A percentile compares a stretch with the other conserved stretches of the same genome.
These are phyloP conservation scores for Hypoxylon lienhwacheense DNA, from an alignment of 495 filamentous ascomycete genomes.

Conservation along the genomic window DNA sequence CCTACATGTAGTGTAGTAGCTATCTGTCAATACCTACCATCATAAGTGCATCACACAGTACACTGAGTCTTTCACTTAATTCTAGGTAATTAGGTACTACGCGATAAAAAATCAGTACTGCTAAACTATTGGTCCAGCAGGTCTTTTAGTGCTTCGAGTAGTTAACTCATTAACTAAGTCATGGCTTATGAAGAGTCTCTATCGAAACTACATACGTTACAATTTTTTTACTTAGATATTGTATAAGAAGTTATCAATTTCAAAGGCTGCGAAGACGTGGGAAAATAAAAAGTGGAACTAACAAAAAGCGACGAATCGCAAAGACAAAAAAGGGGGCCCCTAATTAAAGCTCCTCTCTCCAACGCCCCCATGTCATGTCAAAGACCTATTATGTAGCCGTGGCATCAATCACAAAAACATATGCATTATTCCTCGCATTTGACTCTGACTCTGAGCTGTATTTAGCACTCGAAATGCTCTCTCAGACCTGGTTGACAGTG, in stretches of 20 bases:
- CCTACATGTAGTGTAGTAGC: too few species aligned
- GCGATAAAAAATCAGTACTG: too few species aligned
- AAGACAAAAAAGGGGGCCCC: conserved; percentile 8
- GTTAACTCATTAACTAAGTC: conserved; percentile 16
- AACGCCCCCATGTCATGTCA: conserved; percentile 19
- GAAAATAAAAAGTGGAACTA: conserved; percentile 19
- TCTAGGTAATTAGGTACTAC: too few species aligned
- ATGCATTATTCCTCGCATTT: conserved; percentile 12
- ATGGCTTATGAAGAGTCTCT: background rate
- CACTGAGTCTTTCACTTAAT: background rate
- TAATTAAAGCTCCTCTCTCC: too few species aligned
- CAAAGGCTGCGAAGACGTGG: background rate
- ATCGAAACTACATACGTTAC: conserved; percentile 14
- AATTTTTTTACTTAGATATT: too few species aligned
- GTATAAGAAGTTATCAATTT: background rate
- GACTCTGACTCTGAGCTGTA: conserved; percentile 22
- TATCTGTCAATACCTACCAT: conserved; percentile 19
- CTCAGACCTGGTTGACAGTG: too few species aligned
- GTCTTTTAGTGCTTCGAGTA: too few species aligned
- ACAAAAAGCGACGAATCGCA: conserved; percentile 24
- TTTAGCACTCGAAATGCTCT: conserved; percentile 28
- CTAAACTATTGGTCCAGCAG: too few species aligned
- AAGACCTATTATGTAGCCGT: conserved; percentile 17
- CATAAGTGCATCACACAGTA: too few species aligned
- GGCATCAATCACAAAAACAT: conserved; percentile 21